Evolutionary conservation across 208 protist species (phyloP).

Genomic region (Leptomonas pyrrhocoris): DNA sequence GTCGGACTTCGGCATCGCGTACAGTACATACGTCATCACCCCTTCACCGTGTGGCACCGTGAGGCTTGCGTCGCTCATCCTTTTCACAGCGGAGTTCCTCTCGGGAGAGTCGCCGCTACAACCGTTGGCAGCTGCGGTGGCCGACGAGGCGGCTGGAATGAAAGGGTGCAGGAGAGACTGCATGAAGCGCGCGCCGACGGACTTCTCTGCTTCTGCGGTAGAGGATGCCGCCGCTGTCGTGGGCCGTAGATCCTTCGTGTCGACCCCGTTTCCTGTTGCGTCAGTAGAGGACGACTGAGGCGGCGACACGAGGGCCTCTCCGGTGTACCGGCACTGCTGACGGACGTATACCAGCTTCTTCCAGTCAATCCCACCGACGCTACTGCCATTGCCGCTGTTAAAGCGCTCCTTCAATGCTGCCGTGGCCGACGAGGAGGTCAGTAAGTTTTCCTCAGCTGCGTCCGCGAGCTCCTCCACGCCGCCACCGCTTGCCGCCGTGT

Average conservation of each 20-base stretch:
- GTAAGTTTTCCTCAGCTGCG: slow-evolving; percentile 20
- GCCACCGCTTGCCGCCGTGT: background rate
- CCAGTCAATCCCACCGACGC: slow-evolving; percentile 18
- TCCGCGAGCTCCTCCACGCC: slow-evolving; percentile 15
- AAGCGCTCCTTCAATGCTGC: slow-evolving; percentile 27
- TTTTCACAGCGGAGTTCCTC: background rate
- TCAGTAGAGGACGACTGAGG: background rate
- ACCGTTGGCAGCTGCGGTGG: background rate
- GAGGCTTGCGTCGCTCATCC: background rate
- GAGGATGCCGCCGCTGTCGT: background rate
- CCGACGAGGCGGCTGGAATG: background rate
- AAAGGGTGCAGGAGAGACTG: slow-evolving; percentile 34
- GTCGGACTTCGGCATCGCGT: slow-evolving; percentile 24
- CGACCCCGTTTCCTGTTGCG: background rate
- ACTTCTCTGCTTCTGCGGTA: slow-evolving; percentile 5
- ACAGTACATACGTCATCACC: slow-evolving; percentile 40
- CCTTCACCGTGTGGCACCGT: slow-evolving; percentile 30
- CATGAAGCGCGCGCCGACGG: slow-evolving; percentile 29
- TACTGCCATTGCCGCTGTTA: background rate
- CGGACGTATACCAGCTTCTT: slow-evolving; percentile 31
- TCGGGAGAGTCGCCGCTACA: background rate
- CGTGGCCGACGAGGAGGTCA: slow-evolving; percentile 7
- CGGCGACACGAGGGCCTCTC: slow-evolving; percentile 6
- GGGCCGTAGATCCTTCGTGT: background rate
- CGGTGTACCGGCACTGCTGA: slow-evolving; percentile 38